Conservation (phyloP, 163 green algal genomes). For the Chloromonas sp. region DNA sequence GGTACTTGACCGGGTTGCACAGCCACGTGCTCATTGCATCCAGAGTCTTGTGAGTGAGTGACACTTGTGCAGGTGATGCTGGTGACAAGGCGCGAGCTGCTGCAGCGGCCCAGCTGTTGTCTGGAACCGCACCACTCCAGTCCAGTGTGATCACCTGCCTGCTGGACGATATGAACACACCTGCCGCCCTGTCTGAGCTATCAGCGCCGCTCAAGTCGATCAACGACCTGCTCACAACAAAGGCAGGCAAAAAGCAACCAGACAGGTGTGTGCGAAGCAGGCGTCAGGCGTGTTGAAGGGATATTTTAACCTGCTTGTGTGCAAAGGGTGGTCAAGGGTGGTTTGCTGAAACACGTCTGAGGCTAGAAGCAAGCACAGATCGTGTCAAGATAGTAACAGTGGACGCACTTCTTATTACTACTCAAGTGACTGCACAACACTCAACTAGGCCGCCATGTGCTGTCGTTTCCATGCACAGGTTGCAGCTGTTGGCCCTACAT, state of each 20-base stretch:
- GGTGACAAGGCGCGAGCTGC: not conserved
- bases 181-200: slow-evolving; percentile 61
- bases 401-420: not conserved
- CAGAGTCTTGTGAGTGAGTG: not conserved
- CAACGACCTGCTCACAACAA: slow-evolving; percentile 92
- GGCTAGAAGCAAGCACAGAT: not conserved
- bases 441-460: not conserved
- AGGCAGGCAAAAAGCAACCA: slow-evolving; percentile 61
- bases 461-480: slow-evolving; percentile 4
- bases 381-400: not conserved
- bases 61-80: not conserved
- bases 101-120: not conserved
- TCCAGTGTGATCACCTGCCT: slow-evolving; percentile 24
- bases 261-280: slow-evolving; percentile 21
- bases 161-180: slow-evolving; percentile 82
- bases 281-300: not conserved
- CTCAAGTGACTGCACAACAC: not conserved
- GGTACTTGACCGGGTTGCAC: too few relatives aligned
- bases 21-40: too few relatives aligned
- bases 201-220: slow-evolving; percentile 73
- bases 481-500: slow-evolving; percentile 26
- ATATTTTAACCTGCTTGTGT: not conserved
- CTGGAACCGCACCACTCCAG: not conserved
- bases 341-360: not conserved
- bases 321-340: not conserved